Percentiles rank a stretch among this genome's conserved stretches.
These are phyloP conservation scores for Barbatosphaeria neglecta DNA, from an alignment of 495 filamentous ascomycete species.

Conservation along the genomic window DNA sequence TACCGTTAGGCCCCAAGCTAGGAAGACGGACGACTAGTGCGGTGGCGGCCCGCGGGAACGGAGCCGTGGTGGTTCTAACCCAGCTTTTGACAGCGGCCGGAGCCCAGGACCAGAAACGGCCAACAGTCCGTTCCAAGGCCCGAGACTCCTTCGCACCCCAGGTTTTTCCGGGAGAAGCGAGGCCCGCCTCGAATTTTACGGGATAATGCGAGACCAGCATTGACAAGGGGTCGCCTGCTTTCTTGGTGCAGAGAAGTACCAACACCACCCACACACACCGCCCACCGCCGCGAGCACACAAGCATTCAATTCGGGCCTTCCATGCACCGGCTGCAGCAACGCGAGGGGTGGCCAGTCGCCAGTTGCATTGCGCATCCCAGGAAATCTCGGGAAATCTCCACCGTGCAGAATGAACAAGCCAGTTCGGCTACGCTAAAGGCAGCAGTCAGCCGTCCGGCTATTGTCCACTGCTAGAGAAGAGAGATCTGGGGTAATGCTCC, in stretches of 20 bases:
- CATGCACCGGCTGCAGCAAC: background rate
- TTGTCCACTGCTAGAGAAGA: too few relatives aligned
- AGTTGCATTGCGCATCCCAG: background rate
- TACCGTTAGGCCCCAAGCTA: conserved; percentile 9
- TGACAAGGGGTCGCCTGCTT: background rate
- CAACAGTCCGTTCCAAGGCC: background rate
- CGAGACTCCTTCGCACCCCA: background rate
- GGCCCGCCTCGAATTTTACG: background rate
- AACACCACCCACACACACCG: too few relatives aligned
- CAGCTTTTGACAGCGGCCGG: conserved; percentile 11
- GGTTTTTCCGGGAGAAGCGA: background rate
- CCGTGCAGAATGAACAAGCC: background rate
- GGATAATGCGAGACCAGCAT: background rate
- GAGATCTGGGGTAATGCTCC: background rate
- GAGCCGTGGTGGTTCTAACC: conserved; percentile 10
- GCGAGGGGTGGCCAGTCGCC: background rate
- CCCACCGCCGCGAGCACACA: background rate
- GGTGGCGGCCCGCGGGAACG: conserved; percentile 20
- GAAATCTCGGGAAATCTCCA: too few relatives aligned
- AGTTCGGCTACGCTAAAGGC: background rate
- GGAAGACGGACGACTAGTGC: too few relatives aligned
- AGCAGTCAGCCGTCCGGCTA: background rate
- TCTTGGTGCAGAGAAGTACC: too few relatives aligned
- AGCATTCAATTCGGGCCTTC: background rate
- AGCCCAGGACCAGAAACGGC: conserved; percentile 9